Evolutionary conservation across 805 yeast species (phyloP).

Genomic region (Saccharomycopsis schoenii): DNA sequence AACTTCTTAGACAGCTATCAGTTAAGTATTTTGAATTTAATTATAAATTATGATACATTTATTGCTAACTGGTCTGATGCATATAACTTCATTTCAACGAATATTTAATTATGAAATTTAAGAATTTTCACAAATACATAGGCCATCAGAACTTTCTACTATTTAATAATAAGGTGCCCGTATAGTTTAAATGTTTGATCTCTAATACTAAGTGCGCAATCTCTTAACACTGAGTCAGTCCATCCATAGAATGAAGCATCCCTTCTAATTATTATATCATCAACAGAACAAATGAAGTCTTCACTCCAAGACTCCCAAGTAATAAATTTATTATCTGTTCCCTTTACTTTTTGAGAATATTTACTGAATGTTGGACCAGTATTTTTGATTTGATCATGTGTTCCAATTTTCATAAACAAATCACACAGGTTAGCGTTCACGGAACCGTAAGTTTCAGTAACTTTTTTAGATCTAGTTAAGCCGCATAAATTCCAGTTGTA

Average conservation of each 20-base stretch:
- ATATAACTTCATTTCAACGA: not conserved
- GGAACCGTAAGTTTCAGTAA: not conserved
- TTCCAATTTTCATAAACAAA: not conserved
- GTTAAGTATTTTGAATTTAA: constrained; percentile 12
- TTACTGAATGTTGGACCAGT: not conserved
- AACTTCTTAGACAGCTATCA: constrained; percentile 15
- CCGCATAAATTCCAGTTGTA: not conserved
- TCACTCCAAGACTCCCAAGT: not conserved
- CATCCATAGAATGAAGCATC: not conserved
- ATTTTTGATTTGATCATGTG: not conserved
- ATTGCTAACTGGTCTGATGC: constrained; percentile 9
- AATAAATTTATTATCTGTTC: not conserved
- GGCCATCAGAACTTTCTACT: not conserved
- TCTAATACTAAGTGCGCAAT: not conserved
- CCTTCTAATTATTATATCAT: not conserved
- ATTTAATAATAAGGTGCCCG: not conserved
- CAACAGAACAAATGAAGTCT: not conserved
- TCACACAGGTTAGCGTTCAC: not conserved
- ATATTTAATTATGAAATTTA: not conserved
- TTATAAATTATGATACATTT: constrained; percentile 5
- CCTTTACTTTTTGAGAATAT: not conserved
- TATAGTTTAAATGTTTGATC: not conserved
- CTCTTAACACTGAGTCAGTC: not conserved
- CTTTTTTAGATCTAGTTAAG: not conserved
- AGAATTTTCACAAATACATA: not conserved